Evolutionary conservation across 331 rosid genomes (phyloP), one percentile per base, ranked within the genome.

Genomic region (Rhamnella rubrinervis): DNA sequence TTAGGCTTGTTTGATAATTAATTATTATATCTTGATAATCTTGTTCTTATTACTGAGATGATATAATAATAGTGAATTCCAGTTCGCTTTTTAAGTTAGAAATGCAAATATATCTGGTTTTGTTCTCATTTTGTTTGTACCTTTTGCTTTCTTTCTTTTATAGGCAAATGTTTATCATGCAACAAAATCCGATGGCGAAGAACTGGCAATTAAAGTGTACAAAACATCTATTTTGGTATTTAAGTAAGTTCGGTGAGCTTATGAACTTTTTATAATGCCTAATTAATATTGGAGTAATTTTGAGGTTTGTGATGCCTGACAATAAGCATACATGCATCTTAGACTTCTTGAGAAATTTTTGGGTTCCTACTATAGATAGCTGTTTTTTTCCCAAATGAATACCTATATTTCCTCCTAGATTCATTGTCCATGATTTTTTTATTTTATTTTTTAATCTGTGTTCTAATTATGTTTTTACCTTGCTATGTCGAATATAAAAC

Each of bases 141-240:
- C 73, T 41, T 68, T 15, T 59, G 65, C 65, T 61, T 77, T 41
- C 66, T 15, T 59, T 68, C 65, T 64, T 77, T 40, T 26, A 64
- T 86, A 93, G 92, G 98, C 98, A 69, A 93, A 93, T 81, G 98
- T 93, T 55, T 91, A 93, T 87, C 98, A 91, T 76, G 95, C 97
- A 64, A 93, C 96, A 41, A 93, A 87, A 84, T 56, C 87, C 31
- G 80, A 91, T 85, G 89, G 96, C 68, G 83, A 80, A 53, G 98
- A 91, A 77, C 73, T 91, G 57, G 98, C 98, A 38, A 81, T 88
- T 74, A 93, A 93, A 89, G 59, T 93, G 51, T 93, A 87, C 87
- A 93, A 93, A 83, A 93, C 97, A 52, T 93, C 98, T 41, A 70
- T 87, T 76, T 82, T 93, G 80, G 92, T 84, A 23, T 93, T 91